A percentile compares a stretch with the other conserved stretches of the same genome.
These are phyloP conservation scores for Pyrenophora teres DNA, from an alignment of 2,329 filamentous ascomycete species.

Conservation along the genomic window DNA sequence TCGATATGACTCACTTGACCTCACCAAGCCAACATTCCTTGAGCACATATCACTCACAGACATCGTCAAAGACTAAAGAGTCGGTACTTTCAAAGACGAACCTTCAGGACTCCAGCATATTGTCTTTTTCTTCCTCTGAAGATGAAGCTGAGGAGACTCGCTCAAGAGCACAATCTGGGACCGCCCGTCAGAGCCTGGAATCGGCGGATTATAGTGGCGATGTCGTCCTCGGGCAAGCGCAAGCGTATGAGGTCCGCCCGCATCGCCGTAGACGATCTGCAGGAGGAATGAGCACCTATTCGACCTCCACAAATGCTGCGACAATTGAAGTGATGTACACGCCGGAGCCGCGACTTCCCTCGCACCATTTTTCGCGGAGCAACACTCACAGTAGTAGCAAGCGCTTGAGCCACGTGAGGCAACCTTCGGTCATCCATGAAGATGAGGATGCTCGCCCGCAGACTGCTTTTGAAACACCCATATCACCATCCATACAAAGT, in stretches of 20 bases:
- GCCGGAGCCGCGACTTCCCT: constrained; percentile 33
- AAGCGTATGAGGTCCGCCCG: constrained; percentile 43
- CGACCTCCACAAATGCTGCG: constrained; percentile 43
- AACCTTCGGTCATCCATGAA: constrained; percentile 47
- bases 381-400: constrained; percentile 29
- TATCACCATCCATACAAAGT: constrained; percentile 37
- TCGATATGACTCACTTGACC: constrained; percentile 29
- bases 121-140: constrained; percentile 50
- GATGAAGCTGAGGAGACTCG: constrained; percentile 37
- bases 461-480: constrained; percentile 28
- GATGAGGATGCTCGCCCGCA: constrained; percentile 38
- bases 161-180: constrained; percentile 14
- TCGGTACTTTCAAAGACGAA: constrained; percentile 41
- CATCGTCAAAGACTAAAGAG: constrained; percentile 41
- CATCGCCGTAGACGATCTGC: constrained; percentile 31
- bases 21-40: constrained; percentile 40
- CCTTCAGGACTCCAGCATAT: constrained; percentile 45
- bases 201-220: constrained; percentile 41
- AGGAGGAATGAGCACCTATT: constrained; percentile 41
- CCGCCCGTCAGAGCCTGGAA: constrained; percentile 43
- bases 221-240: constrained; percentile 45
- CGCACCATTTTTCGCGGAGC: constrained; percentile 22
- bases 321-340: constrained; percentile 49
- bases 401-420: constrained; percentile 39
- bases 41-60: constrained; percentile 31